Conservation (phyloP, 441 rosid genomes). For the Adansonia grandidieri region DNA sequence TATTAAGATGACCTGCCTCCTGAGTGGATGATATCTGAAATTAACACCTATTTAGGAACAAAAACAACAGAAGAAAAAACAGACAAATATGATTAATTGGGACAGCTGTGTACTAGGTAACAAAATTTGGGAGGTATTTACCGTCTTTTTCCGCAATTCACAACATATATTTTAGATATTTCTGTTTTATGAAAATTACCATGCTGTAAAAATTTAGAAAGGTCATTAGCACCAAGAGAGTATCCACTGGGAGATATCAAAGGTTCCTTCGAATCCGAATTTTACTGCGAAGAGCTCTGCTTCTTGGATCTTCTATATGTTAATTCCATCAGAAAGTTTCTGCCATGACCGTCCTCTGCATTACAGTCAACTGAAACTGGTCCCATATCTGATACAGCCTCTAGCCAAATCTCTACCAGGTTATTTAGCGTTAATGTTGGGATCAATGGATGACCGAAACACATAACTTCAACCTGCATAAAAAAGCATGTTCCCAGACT, state of each 20-base stretch:
- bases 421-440: slow-evolving; percentile 19
- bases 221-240: background rate
- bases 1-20: background rate
- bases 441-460: slow-evolving; percentile 24
- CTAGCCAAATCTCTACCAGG: slow-evolving; percentile 27
- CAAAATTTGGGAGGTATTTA: background rate
- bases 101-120: background rate
- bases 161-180: background rate
- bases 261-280: background rate
- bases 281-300: background rate
- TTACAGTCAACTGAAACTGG: background rate
- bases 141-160: background rate
- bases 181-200: background rate
- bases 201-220: background rate
- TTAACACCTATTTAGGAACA: background rate
- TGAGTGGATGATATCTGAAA: background rate
- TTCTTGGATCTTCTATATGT: slow-evolving; percentile 26
- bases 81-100: background rate
- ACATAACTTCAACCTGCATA: slow-evolving; percentile 30
- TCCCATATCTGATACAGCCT: slow-evolving; percentile 18
- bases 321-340: slow-evolving; percentile 25
- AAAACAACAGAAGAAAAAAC: background rate
- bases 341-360: background rate
- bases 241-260: background rate
- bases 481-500: background rate